Evolutionary conservation across 2,329 filamentous ascomycete species (phyloP).

Genomic region (Penicillium sp.): DNA sequence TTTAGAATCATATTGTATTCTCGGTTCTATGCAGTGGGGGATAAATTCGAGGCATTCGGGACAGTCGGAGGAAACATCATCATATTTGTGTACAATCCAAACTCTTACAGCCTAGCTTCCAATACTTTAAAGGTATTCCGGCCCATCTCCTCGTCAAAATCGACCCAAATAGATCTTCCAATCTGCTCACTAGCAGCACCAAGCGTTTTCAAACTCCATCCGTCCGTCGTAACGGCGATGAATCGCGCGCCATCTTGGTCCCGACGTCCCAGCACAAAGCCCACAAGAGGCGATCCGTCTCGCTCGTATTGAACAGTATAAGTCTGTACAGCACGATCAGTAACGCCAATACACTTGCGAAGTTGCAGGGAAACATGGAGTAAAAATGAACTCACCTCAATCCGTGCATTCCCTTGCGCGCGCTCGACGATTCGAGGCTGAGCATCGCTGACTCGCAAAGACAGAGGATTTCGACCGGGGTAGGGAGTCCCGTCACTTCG

Average conservation of each 20-base stretch:
- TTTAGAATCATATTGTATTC: too few relatives aligned
- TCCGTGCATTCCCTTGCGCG: neutral
- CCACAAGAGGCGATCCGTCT: neutral
- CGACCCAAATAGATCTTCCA: neutral
- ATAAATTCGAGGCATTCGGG: too few relatives aligned
- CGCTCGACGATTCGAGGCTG: neutral
- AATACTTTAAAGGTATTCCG: constrained; percentile 1
- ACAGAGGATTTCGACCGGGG: neutral
- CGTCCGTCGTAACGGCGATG: neutral
- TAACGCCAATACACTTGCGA: too few relatives aligned
- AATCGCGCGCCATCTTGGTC: neutral
- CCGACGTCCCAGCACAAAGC: neutral
- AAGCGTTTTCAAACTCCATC: neutral
- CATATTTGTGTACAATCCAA: neutral
- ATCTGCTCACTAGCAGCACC: neutral
- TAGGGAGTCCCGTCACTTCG: constrained; percentile 24
- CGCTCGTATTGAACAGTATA: constrained; percentile 5
- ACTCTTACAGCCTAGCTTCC: neutral
- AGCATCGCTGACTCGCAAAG: neutral
- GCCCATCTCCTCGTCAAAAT: neutral
- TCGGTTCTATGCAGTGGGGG: too few relatives aligned
- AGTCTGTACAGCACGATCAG: neutral
- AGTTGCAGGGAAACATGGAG: too few relatives aligned
- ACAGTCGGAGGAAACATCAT: neutral
- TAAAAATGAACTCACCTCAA: neutral